Evolutionary conservation across 2,329 filamentous ascomycete species (phyloP).

Genomic region (Scedosporium boydii): DNA sequence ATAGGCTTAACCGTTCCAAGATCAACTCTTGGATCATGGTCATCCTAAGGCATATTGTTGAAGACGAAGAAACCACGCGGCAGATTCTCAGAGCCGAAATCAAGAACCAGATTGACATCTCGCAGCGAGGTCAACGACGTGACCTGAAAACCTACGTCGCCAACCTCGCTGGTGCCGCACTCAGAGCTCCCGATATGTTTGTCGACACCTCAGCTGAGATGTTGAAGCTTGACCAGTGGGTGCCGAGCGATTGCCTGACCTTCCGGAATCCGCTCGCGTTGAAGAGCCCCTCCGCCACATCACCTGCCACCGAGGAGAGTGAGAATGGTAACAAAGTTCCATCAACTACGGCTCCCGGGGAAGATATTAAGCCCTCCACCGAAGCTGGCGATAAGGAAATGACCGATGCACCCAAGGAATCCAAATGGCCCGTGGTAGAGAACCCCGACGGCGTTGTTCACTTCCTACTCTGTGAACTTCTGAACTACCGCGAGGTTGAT

Average conservation of each 20-base stretch:
- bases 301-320: neutral
- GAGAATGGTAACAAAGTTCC: neutral
- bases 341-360: slow-evolving; percentile 6
- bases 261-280: slow-evolving; percentile 9
- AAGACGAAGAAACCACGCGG: slow-evolving; percentile 83
- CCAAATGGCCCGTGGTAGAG: slow-evolving; percentile 77
- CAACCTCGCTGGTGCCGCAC: slow-evolving; percentile 65
- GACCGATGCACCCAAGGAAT: slow-evolving; percentile 61
- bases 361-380: slow-evolving; percentile 51
- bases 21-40: slow-evolving; percentile 62
- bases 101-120: slow-evolving; percentile 60
- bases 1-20: slow-evolving; percentile 52
- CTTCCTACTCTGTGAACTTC: slow-evolving; percentile 83
- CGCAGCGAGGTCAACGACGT: slow-evolving; percentile 38
- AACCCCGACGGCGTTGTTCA: slow-evolving; percentile 93
- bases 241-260: slow-evolving; percentile 1
- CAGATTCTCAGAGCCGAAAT: slow-evolving; percentile 92
- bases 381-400: slow-evolving; percentile 51
- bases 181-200: slow-evolving; percentile 78
- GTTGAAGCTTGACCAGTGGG: slow-evolving; percentile 39
- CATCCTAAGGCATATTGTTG: slow-evolving; percentile 82
- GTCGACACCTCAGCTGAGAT: slow-evolving; percentile 81
- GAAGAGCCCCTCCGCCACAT: slow-evolving; percentile 1
- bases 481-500: slow-evolving; percentile 87
- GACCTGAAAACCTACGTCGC: slow-evolving; percentile 66